Conservation (phyloP, 805 yeast species). For the Tetrapisispora arboricola region DNA sequence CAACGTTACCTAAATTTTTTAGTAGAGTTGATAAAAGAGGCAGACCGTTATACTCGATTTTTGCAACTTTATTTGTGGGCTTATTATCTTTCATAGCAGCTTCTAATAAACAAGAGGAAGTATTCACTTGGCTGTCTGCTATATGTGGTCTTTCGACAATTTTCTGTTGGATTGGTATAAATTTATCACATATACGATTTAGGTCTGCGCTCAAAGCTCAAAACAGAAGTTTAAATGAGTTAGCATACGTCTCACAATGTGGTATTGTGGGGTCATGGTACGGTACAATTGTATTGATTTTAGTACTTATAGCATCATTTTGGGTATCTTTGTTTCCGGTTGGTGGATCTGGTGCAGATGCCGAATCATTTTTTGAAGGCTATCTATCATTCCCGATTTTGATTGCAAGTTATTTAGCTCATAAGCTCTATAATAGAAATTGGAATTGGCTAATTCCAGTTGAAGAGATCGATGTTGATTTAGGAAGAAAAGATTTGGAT, state of each 20-base stretch:
- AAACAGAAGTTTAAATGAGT: conserved; percentile 35
- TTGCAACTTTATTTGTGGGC: conserved; percentile 42
- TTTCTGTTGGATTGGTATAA: conserved; percentile 50
- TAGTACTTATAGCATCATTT: conserved; percentile 48
- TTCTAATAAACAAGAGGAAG: conserved; percentile 38
- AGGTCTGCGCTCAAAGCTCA: conserved; percentile 44
- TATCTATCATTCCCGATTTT: conserved; percentile 42
- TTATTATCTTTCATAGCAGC: conserved; percentile 52
- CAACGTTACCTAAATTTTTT: conserved; percentile 48
- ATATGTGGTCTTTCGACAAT: conserved; percentile 48
- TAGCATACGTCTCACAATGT: conserved; percentile 40
- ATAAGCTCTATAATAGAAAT: conserved; percentile 38
- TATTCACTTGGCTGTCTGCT: conserved; percentile 52
- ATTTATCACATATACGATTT: conserved; percentile 43
- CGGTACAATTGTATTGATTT: conserved; percentile 38
- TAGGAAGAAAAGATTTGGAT: conserved; percentile 33
- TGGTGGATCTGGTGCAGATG: conserved; percentile 30
- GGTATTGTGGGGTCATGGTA: conserved; percentile 42
- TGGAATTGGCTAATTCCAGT: conserved; percentile 27
- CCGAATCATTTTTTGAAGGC: conserved; percentile 39
- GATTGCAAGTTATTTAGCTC: conserved; percentile 36
- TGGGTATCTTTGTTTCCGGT: conserved; percentile 57
- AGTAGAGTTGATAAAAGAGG: conserved; percentile 48
- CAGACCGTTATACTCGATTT: conserved; percentile 48
- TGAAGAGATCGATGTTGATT: conserved; percentile 34